A percentile compares a stretch with the other conserved stretches of the same genome.
Conservation (phyloP, 2,329 filamentous ascomycete species). For the Talaromyces sp. region DNA sequence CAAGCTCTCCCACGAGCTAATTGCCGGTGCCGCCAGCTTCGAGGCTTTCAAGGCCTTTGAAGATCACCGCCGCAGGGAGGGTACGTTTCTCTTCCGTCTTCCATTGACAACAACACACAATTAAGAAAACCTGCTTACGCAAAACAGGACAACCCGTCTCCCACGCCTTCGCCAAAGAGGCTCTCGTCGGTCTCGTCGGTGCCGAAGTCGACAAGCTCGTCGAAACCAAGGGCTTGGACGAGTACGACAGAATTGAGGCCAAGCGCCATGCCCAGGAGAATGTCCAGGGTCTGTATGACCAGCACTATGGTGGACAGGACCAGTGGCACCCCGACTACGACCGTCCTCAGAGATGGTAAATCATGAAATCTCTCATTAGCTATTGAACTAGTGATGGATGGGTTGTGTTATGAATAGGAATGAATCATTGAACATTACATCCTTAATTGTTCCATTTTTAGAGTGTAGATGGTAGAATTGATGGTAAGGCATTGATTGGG, state of each 20-base stretch:
- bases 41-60: conserved; percentile 77
- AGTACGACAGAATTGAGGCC: conserved; percentile 56
- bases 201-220: conserved; percentile 73
- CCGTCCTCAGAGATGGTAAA: conserved; percentile 20
- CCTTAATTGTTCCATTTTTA: no score
- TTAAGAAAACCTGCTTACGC: background rate
- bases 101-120: background rate
- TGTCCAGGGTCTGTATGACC: conserved; percentile 59
- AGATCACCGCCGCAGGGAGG: conserved; percentile 68
- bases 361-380: background rate
- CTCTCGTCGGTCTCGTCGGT: conserved; percentile 67
- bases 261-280: conserved; percentile 58
- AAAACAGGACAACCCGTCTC: conserved; percentile 64
- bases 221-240: conserved; percentile 67
- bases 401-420: background rate
- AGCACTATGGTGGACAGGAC: conserved; percentile 55
- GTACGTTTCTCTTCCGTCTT: conserved; percentile 38
- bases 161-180: conserved; percentile 75
- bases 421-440: background rate
- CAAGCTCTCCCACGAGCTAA: conserved; percentile 67
- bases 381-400: background rate
- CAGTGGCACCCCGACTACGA: conserved; percentile 52
- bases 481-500: background rate
- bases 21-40: conserved; percentile 74
- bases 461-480: background rate